Percentiles rank a stretch among this genome's conserved stretches.
Evolutionary conservation across 1,284 basidiomycete genomes (phyloP).

Genomic region (Ceratobasidium sp.): DNA sequence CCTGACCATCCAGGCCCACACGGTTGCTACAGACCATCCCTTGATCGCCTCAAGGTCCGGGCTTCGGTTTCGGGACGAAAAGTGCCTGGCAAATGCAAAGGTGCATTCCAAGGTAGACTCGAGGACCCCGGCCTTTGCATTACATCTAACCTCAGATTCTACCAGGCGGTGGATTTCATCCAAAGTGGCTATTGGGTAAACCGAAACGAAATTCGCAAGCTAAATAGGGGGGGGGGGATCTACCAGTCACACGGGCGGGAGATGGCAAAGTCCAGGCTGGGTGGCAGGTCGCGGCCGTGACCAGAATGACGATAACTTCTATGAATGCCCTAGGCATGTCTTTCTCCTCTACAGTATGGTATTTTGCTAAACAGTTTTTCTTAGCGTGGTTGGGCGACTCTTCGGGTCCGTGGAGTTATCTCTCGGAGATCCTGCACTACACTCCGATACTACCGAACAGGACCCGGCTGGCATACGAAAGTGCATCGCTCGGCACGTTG

Average conservation of each 20-base stretch:
- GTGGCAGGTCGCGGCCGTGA: conserved; percentile 25
- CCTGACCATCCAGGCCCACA: too few relatives aligned
- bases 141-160: neutral
- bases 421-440: conserved; percentile 4
- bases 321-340: conserved; percentile 20
- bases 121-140: neutral
- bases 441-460: neutral
- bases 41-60: conserved; percentile 33
- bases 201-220: conserved; percentile 14
- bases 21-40: conserved; percentile 31
- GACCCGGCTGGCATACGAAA: neutral
- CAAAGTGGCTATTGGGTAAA: conserved; percentile 11
- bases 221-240: neutral
- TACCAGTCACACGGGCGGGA: neutral
- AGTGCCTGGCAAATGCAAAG: conserved; percentile 26
- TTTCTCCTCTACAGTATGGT: too few relatives aligned
- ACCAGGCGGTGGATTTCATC: conserved; percentile 28
- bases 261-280: conserved; percentile 14
- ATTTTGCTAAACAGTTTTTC: neutral
- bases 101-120: conserved; percentile 20
- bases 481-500: neutral
- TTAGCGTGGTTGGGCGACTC: conserved; percentile 61
- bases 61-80: conserved; percentile 17
- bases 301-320: conserved; percentile 4
- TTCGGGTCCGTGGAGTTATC: conserved; percentile 65